Evolutionary conservation across 148 eudicot genomes (phyloP).

Genomic region (Camellia sinensis): DNA sequence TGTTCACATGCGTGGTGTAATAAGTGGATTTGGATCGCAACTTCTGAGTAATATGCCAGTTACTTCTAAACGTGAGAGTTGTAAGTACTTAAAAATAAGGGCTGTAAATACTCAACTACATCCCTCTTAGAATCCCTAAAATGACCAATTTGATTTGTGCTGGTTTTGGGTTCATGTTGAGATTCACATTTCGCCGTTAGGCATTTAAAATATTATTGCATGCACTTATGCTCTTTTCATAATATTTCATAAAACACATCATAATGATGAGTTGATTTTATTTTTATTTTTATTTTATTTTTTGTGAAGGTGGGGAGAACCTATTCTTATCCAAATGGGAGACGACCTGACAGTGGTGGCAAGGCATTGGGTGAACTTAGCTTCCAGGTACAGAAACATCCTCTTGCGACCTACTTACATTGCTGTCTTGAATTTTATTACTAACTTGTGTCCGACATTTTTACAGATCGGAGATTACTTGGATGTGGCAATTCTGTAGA

Average conservation of each 20-base stretch:
- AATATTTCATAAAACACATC: background rate
- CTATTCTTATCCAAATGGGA: constrained; percentile 39
- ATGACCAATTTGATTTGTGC: constrained; percentile 4
- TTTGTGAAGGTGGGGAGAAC: constrained; percentile 60
- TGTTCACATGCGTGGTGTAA: no score
- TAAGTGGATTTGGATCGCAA: no score
- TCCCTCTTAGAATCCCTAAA: background rate
- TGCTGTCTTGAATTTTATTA: background rate
- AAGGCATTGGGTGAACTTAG: constrained; percentile 50
- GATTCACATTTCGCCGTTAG: background rate
- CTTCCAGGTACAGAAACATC: constrained; percentile 38
- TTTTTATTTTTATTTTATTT: background rate
- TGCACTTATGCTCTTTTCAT: background rate
- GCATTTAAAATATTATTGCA: background rate
- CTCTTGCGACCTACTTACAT: background rate
- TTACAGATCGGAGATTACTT: constrained; percentile 61
- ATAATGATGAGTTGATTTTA: background rate
- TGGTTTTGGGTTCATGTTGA: background rate
- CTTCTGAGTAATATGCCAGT: no score
- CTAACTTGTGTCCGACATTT: constrained; percentile 9
- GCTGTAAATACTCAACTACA: background rate
- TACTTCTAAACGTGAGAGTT: background rate
- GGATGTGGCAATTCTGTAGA: constrained; percentile 50
- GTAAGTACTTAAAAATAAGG: background rate
- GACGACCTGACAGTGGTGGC: constrained; percentile 50